Evolutionary conservation across 2,329 filamentous ascomycete species (phyloP).

Genomic region (Davidsoniella virescens): DNA sequence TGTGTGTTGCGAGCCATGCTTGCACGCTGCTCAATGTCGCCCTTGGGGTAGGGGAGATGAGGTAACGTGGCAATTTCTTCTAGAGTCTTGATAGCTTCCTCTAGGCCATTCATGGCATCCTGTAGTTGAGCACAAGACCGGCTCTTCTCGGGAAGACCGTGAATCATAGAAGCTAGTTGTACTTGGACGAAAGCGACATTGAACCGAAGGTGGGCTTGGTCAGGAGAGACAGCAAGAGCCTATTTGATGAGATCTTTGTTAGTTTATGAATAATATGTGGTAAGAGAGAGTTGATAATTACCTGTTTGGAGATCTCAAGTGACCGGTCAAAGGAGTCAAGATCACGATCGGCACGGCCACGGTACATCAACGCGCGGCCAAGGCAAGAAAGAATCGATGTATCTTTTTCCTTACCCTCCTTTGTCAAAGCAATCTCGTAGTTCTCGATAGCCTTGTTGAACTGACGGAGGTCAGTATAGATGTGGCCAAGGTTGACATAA

Average conservation of each 20-base stretch:
- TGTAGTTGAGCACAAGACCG: constrained; percentile 68
- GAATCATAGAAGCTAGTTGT: constrained; percentile 71
- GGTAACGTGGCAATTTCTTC: constrained; percentile 47
- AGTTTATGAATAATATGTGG: background rate
- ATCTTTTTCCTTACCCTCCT: constrained; percentile 58
- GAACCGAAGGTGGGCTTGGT: constrained; percentile 86
- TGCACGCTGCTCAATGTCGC: constrained; percentile 83
- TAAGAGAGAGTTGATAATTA: constrained; percentile 20
- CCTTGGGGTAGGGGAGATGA: constrained; percentile 70
- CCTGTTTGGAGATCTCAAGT: constrained; percentile 46
- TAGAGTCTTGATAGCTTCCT: constrained; percentile 63
- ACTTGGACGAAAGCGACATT: constrained; percentile 97
- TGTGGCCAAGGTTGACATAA: constrained; percentile 83
- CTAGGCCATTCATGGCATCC: constrained; percentile 62
- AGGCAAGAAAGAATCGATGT: constrained; percentile 69
- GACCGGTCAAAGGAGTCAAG: constrained; percentile 41
- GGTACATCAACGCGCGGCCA: constrained; percentile 72
- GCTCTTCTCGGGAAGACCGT: constrained; percentile 56
- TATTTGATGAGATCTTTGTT: constrained; percentile 18
- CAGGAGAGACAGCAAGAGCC: constrained; percentile 63
- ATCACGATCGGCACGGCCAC: constrained; percentile 48
- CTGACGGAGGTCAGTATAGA: constrained; percentile 79
- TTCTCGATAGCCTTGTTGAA: constrained; percentile 84
- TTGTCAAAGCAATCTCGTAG: constrained; percentile 73
- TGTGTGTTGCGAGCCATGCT: constrained; percentile 96